These are phyloP conservation scores for Starmerella bombicola DNA, from an alignment of 805 yeast genomes.

Conservation along the genomic window DNA sequence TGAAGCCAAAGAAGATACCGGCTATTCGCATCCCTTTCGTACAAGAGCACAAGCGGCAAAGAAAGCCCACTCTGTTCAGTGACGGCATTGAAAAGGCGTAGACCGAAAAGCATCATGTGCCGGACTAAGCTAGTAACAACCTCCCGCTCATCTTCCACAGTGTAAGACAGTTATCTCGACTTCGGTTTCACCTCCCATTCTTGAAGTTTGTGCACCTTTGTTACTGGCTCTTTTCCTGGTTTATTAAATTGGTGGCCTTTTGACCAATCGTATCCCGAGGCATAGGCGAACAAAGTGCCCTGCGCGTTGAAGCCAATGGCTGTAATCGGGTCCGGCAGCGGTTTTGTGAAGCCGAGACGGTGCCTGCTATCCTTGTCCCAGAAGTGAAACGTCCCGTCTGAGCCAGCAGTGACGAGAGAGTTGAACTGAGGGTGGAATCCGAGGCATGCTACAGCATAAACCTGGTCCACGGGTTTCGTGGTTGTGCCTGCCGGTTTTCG, in stretches of 20 bases:
- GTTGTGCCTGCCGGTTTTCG: constrained; percentile 49
- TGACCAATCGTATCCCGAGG: constrained; percentile 89
- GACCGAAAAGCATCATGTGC: too few relatives aligned
- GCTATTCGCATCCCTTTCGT: too few relatives aligned
- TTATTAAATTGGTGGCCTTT: constrained; percentile 64
- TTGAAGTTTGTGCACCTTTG: constrained; percentile 71
- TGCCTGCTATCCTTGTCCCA: constrained; percentile 94
- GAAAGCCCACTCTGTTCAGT: too few relatives aligned
- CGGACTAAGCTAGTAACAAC: too few relatives aligned
- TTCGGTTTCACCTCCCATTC: constrained; percentile 66
- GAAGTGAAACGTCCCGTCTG: constrained; percentile 85
- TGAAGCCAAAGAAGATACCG: too few relatives aligned
- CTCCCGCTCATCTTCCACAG: too few relatives aligned
- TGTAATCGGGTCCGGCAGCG: constrained; percentile 47
- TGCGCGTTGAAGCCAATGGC: constrained; percentile 68
- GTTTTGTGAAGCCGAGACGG: constrained; percentile 64
- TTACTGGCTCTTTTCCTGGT: constrained; percentile 58
- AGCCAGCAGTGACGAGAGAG: constrained; percentile 85
- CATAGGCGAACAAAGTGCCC: constrained; percentile 82
- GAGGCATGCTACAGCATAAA: constrained; percentile 70
- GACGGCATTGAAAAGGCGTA: background rate
- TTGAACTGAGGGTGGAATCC: constrained; percentile 82
- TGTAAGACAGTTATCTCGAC: too few relatives aligned
- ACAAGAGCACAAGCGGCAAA: too few relatives aligned
- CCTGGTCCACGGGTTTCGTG: constrained; percentile 44